These are phyloP conservation scores for Coix lacrymajobi DNA, from an alignment of 176 grass and related monocot species.

Conservation along the genomic window DNA sequence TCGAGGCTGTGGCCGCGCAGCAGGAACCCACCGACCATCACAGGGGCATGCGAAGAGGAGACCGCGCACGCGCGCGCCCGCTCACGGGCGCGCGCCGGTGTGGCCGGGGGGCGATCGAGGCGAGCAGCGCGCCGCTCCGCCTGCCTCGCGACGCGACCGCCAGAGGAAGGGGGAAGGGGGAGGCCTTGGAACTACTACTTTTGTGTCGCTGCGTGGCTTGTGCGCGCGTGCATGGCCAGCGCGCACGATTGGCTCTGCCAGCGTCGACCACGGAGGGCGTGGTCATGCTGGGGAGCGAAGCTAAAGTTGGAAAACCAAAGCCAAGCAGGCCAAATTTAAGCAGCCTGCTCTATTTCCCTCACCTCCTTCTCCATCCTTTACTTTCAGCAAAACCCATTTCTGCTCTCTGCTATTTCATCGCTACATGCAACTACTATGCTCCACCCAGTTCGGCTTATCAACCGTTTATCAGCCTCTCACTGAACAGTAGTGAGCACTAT, in stretches of 20 bases:
- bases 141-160: slow-evolving; percentile 18
- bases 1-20: slow-evolving; percentile 46
- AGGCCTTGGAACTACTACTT: background rate
- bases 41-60: background rate
- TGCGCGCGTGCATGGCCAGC: slow-evolving; percentile 16
- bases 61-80: background rate
- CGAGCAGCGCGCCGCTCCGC: background rate
- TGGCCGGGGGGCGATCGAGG: background rate
- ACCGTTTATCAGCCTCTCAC: too few species aligned
- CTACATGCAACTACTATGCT: background rate
- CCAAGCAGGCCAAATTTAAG: slow-evolving; percentile 32
- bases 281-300: slow-evolving; percentile 2
- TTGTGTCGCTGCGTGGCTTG: background rate
- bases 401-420: background rate
- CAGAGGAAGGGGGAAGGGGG: background rate
- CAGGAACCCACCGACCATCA: slow-evolving; percentile 41
- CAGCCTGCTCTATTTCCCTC: slow-evolving; percentile 21
- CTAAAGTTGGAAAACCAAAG: slow-evolving; percentile 24
- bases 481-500: too few species aligned
- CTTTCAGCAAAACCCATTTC: background rate
- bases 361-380: background rate
- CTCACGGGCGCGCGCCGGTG: background rate
- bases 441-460: too few species aligned
- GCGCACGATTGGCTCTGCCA: slow-evolving; percentile 14
- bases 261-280: background rate